Conservation (phyloP, 345 rosid genomes). For the Excoecaria cochinchinensis region DNA sequence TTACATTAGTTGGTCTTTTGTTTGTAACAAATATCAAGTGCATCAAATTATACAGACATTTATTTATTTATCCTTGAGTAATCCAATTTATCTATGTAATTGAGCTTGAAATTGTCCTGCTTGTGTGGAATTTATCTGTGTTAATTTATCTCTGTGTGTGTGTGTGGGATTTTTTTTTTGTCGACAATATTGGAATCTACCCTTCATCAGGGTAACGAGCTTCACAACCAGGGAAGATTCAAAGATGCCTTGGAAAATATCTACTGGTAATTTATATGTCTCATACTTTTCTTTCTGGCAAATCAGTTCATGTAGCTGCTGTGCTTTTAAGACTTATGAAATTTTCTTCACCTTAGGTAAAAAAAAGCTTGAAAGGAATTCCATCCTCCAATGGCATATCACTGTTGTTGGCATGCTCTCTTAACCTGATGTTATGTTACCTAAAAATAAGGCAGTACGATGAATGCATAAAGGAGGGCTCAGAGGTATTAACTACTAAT, state of each 20-base stretch:
- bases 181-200: slow-evolving; percentile 6
- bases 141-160: no score
- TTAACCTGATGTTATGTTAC: slow-evolving; percentile 96
- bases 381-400: slow-evolving; percentile 58
- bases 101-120: neutral
- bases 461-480: slow-evolving; percentile 79
- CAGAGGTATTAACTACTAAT: slow-evolving; percentile 60
- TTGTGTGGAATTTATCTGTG: no score
- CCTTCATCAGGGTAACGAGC: slow-evolving; percentile 72
- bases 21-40: no score
- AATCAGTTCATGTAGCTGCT: neutral
- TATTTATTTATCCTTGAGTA: no score
- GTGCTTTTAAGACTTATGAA: slow-evolving; percentile 15
- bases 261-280: slow-evolving; percentile 55
- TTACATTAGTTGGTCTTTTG: no score
- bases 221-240: slow-evolving; percentile 77
- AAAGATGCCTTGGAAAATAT: slow-evolving; percentile 71
- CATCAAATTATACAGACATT: no score
- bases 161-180: no score
- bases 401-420: slow-evolving; percentile 76
- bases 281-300: neutral
- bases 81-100: neutral
- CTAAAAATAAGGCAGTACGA: slow-evolving; percentile 66
- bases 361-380: slow-evolving; percentile 69
- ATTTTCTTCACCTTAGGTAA: slow-evolving; percentile 52